Base-by-base conservation (phyloP, 2,329 filamentous ascomycete genomes). In the Phialophora expanda region DNA sequence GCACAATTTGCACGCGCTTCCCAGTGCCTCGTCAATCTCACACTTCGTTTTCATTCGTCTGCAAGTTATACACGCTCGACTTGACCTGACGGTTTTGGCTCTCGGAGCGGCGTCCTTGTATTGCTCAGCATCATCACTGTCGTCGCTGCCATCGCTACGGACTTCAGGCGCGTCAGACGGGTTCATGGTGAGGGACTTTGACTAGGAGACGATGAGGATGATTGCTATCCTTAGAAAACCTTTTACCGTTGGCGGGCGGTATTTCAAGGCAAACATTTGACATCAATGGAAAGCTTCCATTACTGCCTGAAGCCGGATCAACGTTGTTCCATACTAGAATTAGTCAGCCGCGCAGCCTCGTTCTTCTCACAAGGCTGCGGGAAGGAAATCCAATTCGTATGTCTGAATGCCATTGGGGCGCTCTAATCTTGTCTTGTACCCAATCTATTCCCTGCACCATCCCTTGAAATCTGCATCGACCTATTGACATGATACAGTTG, bases 31-130 rank as follows among this genome's bases (percentile, higher is more conserved):
- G 71, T 92, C 89, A 28, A 90, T 88, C 74, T 96, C 92, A 79
- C 93, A 97, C 69, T 91, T 89, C 65, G 96, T 92, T 77, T 93
- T 93, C 64, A 92, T 81, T n/a, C 87, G 86, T 46, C 90, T 86
- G 74, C 90, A 93, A 1, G 89, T 87, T 75, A 92, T 89, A 77
- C 90, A 93, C 24, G 90, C 90, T 41, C 90, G 62, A 85, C 62
- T 69, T 2, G 67, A 69, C 32, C 67, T 34, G 48, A 61, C 34
- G 28, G 64, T 67, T 32, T 59, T 63, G 9, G 56, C 53, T 48
- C 38, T 66, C 17, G 44, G 53, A 4, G 50, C 26, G 14, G 60
- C 12, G 20, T 9, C 51, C 22, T 65, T 63, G 32, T 62, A 22
- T 48, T 61, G 66, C 44, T 64, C 62, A n/a, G 46, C 64, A 32